These are phyloP conservation scores for Penicillium sp. DNA, from an alignment of 2,329 filamentous ascomycete species.

Conservation along the genomic window DNA sequence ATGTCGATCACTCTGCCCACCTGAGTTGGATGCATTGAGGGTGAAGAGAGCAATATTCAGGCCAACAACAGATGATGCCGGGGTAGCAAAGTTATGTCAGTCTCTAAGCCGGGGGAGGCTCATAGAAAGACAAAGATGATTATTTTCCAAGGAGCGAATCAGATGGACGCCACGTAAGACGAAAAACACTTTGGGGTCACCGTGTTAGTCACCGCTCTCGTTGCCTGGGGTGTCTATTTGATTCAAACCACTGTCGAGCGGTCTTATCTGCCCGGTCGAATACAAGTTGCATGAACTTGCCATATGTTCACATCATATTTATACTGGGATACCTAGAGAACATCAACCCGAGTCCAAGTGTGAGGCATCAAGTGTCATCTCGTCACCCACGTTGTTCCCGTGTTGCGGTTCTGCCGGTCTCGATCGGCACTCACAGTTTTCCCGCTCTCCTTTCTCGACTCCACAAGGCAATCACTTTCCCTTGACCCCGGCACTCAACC, in stretches of 20 bases:
- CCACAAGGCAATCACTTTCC: slow-evolving; percentile 24
- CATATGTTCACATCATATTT: too few relatives aligned
- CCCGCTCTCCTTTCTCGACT: slow-evolving; percentile 28
- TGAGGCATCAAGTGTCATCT: background rate
- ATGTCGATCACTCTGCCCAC: background rate
- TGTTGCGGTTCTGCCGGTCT: slow-evolving; percentile 22
- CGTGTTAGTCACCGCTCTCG: slow-evolving; percentile 9
- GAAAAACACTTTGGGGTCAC: background rate
- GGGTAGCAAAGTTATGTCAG: background rate
- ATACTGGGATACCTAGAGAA: background rate
- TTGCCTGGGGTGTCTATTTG: slow-evolving; percentile 7
- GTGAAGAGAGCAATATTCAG: background rate
- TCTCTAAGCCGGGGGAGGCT: background rate
- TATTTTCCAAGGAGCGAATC: background rate
- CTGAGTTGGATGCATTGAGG: background rate
- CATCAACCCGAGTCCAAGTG: background rate
- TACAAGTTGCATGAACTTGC: too few relatives aligned
- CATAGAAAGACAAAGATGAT: background rate
- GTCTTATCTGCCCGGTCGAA: background rate
- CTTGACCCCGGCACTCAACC: slow-evolving; percentile 10
- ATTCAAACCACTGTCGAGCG: background rate
- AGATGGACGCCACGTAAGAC: background rate
- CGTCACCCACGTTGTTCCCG: slow-evolving; percentile 2
- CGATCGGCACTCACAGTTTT: slow-evolving; percentile 27
- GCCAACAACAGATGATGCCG: background rate